Conservation (phyloP, 1,284 basidiomycete genomes). For the Mycena citricolor region DNA sequence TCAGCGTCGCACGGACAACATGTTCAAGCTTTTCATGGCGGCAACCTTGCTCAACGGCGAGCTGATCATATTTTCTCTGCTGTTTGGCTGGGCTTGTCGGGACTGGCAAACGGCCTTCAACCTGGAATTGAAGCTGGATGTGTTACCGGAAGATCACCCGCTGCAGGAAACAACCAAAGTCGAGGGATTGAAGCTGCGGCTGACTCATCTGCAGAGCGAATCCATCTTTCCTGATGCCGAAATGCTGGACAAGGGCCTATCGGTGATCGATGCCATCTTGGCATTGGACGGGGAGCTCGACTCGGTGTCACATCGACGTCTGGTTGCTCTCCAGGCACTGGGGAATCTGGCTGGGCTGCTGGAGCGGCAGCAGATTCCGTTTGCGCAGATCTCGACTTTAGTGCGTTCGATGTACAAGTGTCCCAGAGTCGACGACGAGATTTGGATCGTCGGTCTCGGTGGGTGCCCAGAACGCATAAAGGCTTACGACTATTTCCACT, state of each 20-base stretch:
- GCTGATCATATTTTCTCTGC: conserved; percentile 65
- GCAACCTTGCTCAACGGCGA: conserved; percentile 74
- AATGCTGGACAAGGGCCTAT: conserved; percentile 10
- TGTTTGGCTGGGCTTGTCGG: conserved; percentile 65
- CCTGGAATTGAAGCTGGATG: conserved; percentile 25
- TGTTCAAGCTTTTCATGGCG: conserved; percentile 60
- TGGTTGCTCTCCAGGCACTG: conserved; percentile 53
- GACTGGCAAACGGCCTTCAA: conserved; percentile 51
- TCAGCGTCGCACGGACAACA: conserved; percentile 51
- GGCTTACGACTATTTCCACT: conserved; percentile 59
- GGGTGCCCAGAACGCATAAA: conserved; percentile 33
- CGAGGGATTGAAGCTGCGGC: conserved; percentile 9
- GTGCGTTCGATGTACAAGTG: conserved; percentile 49
- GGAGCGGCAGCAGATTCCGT: conserved; percentile 48
- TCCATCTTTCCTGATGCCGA: conserved; percentile 10
- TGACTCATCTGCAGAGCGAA: conserved; percentile 9
- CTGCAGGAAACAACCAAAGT: conserved; percentile 13
- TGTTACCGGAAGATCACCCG: conserved; percentile 20
- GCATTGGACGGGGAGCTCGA: conserved; percentile 17
- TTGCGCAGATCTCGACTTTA: conserved; percentile 42
- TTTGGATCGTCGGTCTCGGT: conserved; percentile 42
- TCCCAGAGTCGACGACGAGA: conserved; percentile 43
- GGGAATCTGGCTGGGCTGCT: conserved; percentile 55
- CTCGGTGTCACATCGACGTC: conserved; percentile 23
- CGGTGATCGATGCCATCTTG: conserved; percentile 24